These are phyloP conservation scores for Leccinum truebloodii DNA, from an alignment of 768 basidiomycete genomes.

Conservation along the genomic window DNA sequence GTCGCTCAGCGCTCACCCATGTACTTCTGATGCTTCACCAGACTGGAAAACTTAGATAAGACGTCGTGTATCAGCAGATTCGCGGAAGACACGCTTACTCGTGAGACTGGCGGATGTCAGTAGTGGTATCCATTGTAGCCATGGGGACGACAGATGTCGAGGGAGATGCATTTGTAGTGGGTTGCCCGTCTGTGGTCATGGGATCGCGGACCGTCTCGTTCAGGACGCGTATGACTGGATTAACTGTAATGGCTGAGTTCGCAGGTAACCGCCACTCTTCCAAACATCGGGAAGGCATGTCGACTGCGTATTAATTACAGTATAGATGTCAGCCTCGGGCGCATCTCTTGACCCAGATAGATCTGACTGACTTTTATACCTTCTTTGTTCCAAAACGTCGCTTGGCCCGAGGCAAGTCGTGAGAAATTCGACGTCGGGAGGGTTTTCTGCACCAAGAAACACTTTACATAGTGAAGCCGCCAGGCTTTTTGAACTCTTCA, in stretches of 20 bases:
- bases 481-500: conserved; percentile 48
- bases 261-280: too few species aligned
- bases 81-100: background rate
- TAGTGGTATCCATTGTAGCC: too few species aligned
- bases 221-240: too few species aligned
- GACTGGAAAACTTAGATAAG: background rate
- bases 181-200: too few species aligned
- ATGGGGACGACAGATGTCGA: too few species aligned
- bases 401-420: conserved; percentile 90
- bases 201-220: too few species aligned
- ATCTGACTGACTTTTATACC: conserved; percentile 65
- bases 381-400: conserved; percentile 70
- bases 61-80: background rate
- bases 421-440: conserved; percentile 82
- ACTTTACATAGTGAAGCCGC: conserved; percentile 55
- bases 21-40: conserved; percentile 36
- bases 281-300: conserved; percentile 27
- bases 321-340: conserved; percentile 7
- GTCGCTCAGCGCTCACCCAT: conserved; percentile 38
- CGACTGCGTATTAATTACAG: conserved; percentile 49
- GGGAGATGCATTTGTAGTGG: too few species aligned
- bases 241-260: too few species aligned
- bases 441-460: conserved; percentile 46
- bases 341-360: background rate
- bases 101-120: background rate